Base-by-base conservation (phyloP, 2,329 filamentous ascomycete species). In the Ascocoryne sarcoides region DNA sequence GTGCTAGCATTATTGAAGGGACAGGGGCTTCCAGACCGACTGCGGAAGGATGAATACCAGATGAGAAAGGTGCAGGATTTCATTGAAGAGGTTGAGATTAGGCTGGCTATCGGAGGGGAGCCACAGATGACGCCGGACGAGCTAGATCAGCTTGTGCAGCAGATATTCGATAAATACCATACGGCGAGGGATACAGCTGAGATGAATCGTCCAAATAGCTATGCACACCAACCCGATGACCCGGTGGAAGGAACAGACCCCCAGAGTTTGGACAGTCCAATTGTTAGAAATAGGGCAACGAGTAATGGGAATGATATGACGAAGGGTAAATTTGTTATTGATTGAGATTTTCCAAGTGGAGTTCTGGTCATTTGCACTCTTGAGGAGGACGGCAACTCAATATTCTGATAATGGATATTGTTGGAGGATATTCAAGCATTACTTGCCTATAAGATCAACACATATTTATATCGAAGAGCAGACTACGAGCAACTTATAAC, bases 1-100 rank as follows among this genome's bases (percentile, higher is more conserved):
- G 60, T 79, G 1, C 59, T 82, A 15, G 76, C 76, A 0, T 66
- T 73, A 5, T 54, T 73, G 34, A 72, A 71, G 51, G 67, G 69
- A 4, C 68, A 69, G 31, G 71, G 70, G 0, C 50, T 73, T 37
- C 69, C 70, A 0, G 65, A 69, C 47, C 55, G 66, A 12, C 45
- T 73, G 14, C 59, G 65, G 30, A 65, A 68, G 37, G 66, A 73
- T 42, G 64, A 65, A 28, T 59, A 66, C 12, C 65, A 65, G 32
- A 70, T 68, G 49, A 55, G 65, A 0, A 61, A 65, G 26, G 54
- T 74, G 16, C 66, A 68, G 51, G 70, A 72, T 49, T 73, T 68
- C 62, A 70, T 75, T 34, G 71, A 75, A 47, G 69, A 74, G 57
- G 69, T 65, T 1, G 69, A 73, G 48, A 61, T 67, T 2, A 67